phyloP scores from a whole-genome alignment of 2,329 filamentous ascomycete genomes.

The Cladosporium velox region DNA sequence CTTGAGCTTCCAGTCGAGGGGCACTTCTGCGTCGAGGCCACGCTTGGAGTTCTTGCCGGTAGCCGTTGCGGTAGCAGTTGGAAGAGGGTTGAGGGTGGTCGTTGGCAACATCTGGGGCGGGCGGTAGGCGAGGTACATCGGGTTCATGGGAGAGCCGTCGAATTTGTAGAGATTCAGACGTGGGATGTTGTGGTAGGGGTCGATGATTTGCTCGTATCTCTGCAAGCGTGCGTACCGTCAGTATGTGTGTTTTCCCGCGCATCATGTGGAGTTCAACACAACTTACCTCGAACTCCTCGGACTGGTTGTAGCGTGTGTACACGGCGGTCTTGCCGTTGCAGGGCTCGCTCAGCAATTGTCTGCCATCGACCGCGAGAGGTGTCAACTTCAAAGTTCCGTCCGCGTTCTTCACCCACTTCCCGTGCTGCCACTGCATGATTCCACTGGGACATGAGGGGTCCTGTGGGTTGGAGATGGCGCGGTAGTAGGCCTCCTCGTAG shows the following conservation, averaged over 20 bases:
- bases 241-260: background rate
- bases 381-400: constrained; percentile 62
- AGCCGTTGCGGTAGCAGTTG: constrained; percentile 46
- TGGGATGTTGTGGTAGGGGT: constrained; percentile 62
- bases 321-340: constrained; percentile 57
- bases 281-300: constrained; percentile 61
- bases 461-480: constrained; percentile 63
- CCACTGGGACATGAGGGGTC: constrained; percentile 47
- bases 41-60: constrained; percentile 37
- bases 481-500: constrained; percentile 71
- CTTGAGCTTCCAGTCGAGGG: constrained; percentile 43
- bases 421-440: constrained; percentile 63
- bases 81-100: constrained; percentile 64
- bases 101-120: constrained; percentile 72
- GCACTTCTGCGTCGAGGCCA: constrained; percentile 37
- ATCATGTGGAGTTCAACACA: constrained; percentile 1
- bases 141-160: constrained; percentile 66
- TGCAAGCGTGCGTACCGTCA: constrained; percentile 26
- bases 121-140: constrained; percentile 65
- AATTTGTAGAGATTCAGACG: constrained; percentile 66
- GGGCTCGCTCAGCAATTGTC: constrained; percentile 66
- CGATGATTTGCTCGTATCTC: constrained; percentile 52
- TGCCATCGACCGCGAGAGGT: constrained; percentile 66
- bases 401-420: constrained; percentile 57
- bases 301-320: constrained; percentile 69